Evolutionary conservation across 148 eudicot genomes (phyloP), one percentile per base, ranked within the genome.

Genomic region (Rhododendron mucronatum): DNA sequence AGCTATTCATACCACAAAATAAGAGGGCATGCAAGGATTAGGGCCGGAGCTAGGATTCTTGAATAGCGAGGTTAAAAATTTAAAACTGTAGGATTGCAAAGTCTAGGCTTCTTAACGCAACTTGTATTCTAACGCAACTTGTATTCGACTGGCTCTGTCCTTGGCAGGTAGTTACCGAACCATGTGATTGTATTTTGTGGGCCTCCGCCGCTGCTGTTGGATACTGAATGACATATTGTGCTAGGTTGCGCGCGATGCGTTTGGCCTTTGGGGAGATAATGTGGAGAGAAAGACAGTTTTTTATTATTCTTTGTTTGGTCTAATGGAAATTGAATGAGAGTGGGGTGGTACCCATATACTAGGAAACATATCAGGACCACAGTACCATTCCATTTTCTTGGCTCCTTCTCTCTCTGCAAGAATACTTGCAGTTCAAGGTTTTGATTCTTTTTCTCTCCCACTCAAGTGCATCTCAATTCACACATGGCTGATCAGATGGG

Each of bases 321-420:
- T 33, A 1, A 15, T 3, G 12, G 84, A 20, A 44, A 35, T 67
- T 26, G 35, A 83, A 45, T 26, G 18, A 69, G 61, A 83, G 45
- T 7, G 21, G 53, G 30, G 30, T 47, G 85, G 50, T 84, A 30
- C 20, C 57, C 51, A 16, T 69, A 45, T 28, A 84, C 28, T n/a
- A 71, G 63, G 35, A 48, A 71, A 71, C 61, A 71, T 84, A 77
- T 76, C 3, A 47, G 85, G 85, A 71, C 79, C 84, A 82, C 75
- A 44, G 33, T 39, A 82, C 84, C 84, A 82, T 82, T 63, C 45
- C 21, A 82, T 61, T 11, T 82, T 82, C 21, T 82, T 39, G 75
- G 74, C 74, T 82, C 51, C 61, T 82, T 82, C 9, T 41, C 11
- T 47, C 75, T 61, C 51, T 39, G 84, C 84, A 82, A 82, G 53